Evolutionary conservation across 306 rosid species (phyloP).

Genomic region (Castanea mollissima): DNA sequence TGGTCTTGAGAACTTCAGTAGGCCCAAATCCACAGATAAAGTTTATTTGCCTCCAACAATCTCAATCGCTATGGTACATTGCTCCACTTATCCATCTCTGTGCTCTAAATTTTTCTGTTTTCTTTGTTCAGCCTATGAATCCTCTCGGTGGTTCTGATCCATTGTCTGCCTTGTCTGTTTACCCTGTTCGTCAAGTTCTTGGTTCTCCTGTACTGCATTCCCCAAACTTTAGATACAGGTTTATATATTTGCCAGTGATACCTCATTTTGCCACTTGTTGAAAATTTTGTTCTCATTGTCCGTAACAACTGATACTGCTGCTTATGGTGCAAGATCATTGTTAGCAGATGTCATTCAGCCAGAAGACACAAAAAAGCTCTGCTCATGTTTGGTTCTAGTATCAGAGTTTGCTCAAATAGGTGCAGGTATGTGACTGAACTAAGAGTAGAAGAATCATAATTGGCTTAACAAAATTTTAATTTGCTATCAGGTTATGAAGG

Average conservation of each 20-base stretch:
- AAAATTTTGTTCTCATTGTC: constrained; percentile 21
- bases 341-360: constrained; percentile 94
- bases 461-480: neutral
- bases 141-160: constrained; percentile 53
- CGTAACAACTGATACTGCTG: neutral
- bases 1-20: neutral
- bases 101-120: constrained; percentile 1
- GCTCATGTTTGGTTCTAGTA: constrained; percentile 77
- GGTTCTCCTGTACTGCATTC: constrained; percentile 55
- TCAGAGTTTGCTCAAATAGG: constrained; percentile 75
- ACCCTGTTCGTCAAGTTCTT: constrained; percentile 55
- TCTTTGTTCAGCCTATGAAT: constrained; percentile 48
- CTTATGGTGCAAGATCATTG: constrained; percentile 58
- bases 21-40: neutral
- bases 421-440: constrained; percentile 51
- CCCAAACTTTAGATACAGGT: constrained; percentile 85
- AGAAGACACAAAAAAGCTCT: constrained; percentile 84
- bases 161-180: constrained; percentile 46
- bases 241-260: neutral
- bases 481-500: neutral
- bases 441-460: neutral
- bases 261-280: neutral
- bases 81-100: neutral
- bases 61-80: neutral
- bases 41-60: neutral